These are phyloP conservation scores for Cystobasidium tubakii DNA, from an alignment of 768 basidiomycete species.

Conservation along the genomic window DNA sequence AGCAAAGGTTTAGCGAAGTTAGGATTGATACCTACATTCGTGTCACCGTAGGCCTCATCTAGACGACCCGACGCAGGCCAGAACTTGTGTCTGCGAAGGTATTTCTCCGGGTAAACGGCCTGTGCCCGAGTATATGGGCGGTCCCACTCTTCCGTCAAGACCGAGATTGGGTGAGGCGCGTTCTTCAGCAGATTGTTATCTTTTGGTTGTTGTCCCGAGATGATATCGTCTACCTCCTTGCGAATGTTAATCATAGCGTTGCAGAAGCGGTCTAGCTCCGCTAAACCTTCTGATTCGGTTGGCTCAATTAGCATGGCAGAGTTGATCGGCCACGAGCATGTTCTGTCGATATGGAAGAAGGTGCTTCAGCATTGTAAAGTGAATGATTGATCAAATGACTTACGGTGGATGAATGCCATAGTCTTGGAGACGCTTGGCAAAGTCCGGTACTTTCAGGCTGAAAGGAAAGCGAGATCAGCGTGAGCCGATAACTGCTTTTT, in stretches of 20 bases:
- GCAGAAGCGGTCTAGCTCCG: slow-evolving; percentile 93
- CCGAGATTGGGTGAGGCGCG: slow-evolving; percentile 80
- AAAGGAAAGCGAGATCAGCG: background rate
- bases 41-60: slow-evolving; percentile 90
- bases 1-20: slow-evolving; percentile 49
- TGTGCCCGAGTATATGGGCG: slow-evolving; percentile 84
- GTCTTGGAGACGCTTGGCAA: slow-evolving; percentile 77
- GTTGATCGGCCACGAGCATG: slow-evolving; percentile 95
- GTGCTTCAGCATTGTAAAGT: background rate
- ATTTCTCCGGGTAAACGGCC: slow-evolving; percentile 83
- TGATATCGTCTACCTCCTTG: slow-evolving; percentile 79
- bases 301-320: slow-evolving; percentile 95
- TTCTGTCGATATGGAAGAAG: slow-evolving; percentile 47
- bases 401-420: slow-evolving; percentile 79
- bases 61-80: slow-evolving; percentile 91
- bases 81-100: slow-evolving; percentile 82
- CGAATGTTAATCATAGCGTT: slow-evolving; percentile 98
- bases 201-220: slow-evolving; percentile 75
- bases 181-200: slow-evolving; percentile 90
- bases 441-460: slow-evolving; percentile 74
- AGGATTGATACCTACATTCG: slow-evolving; percentile 66
- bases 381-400: background rate
- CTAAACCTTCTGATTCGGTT: slow-evolving; percentile 88
- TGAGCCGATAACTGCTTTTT: background rate
- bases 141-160: slow-evolving; percentile 80